Conservation (phyloP, 345 rosid species). For the Salix caprea region DNA sequence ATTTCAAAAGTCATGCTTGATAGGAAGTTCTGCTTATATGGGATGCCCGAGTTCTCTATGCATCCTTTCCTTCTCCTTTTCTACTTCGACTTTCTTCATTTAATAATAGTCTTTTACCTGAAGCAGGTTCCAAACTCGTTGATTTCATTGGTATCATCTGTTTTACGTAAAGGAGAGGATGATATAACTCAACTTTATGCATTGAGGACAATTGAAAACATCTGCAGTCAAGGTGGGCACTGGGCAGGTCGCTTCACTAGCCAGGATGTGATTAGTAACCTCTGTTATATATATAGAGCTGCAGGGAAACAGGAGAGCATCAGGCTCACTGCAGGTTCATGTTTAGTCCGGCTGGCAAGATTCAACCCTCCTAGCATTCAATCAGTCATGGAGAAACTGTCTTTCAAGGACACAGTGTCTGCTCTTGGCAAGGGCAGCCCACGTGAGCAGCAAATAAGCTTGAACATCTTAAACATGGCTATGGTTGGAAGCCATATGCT, state of each 20-base stretch:
- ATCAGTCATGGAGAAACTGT: constrained; percentile 63
- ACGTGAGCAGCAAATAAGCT: constrained; percentile 89
- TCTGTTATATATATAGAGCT: constrained; percentile 84
- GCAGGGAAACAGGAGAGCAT: constrained; percentile 90
- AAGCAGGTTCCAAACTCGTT: constrained; percentile 88
- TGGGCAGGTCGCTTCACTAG: constrained; percentile 90
- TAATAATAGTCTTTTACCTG: constrained; percentile 14
- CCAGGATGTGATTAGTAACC: constrained; percentile 79
- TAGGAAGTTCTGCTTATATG: constrained; percentile 2
- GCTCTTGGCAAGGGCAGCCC: constrained; percentile 72
- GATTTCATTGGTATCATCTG: constrained; percentile 83
- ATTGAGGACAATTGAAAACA: constrained; percentile 86
- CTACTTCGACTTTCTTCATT: background rate
- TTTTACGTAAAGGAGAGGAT: constrained; percentile 94
- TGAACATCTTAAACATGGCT: constrained; percentile 83
- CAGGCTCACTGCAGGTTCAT: constrained; percentile 95
- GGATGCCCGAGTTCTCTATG: constrained; percentile 4
- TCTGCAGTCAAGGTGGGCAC: constrained; percentile 86
- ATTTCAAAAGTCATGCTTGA: background rate
- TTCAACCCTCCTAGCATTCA: constrained; percentile 80
- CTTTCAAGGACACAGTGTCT: constrained; percentile 75
- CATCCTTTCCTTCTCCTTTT: constrained; percentile 1
- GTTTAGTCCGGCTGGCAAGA: constrained; percentile 89
- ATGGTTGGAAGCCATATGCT: constrained; percentile 74
- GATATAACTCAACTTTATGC: constrained; percentile 94